These are phyloP conservation scores for Geotrichum australiense DNA, from an alignment of 1,139 yeast genomes.

Conservation along the genomic window DNA sequence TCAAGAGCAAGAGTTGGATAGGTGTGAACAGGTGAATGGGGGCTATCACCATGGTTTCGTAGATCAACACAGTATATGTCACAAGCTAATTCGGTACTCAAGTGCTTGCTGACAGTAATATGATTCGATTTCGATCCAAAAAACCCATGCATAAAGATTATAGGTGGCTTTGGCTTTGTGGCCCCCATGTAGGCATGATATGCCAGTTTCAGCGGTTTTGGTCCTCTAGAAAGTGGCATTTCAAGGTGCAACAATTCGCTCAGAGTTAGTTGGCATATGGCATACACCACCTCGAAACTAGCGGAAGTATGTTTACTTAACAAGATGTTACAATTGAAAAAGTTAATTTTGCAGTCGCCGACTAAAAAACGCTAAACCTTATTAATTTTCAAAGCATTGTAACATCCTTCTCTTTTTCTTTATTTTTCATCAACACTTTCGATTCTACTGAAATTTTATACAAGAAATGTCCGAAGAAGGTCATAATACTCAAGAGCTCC, in stretches of 20 bases:
- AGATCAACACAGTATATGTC: constrained; percentile 65
- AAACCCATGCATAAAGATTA: constrained; percentile 78
- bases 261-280: too few species aligned
- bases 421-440: too few species aligned
- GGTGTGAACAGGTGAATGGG: constrained; percentile 61
- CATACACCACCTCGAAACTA: too few species aligned
- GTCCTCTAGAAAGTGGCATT: background rate
- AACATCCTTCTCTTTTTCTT: too few species aligned
- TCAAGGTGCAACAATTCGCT: too few species aligned
- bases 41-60: constrained; percentile 87
- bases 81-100: constrained; percentile 35
- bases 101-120: constrained; percentile 56
- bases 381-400: too few species aligned
- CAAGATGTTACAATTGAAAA: too few species aligned
- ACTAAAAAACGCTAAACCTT: too few species aligned
- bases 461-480: constrained; percentile 13
- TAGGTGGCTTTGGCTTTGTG: constrained; percentile 38
- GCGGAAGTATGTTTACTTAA: too few species aligned
- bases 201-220: constrained; percentile 6
- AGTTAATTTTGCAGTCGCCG: too few species aligned
- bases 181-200: constrained; percentile 14
- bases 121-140: constrained; percentile 80
- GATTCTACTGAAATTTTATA: too few species aligned
- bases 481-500: constrained; percentile 67
- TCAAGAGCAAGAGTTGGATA: constrained; percentile 81